Percentiles rank a stretch among this genome's conserved stretches.
phyloP scores from a whole-genome alignment of 2,329 filamentous ascomycete species.

The Cladosporium halotolerans region DNA sequence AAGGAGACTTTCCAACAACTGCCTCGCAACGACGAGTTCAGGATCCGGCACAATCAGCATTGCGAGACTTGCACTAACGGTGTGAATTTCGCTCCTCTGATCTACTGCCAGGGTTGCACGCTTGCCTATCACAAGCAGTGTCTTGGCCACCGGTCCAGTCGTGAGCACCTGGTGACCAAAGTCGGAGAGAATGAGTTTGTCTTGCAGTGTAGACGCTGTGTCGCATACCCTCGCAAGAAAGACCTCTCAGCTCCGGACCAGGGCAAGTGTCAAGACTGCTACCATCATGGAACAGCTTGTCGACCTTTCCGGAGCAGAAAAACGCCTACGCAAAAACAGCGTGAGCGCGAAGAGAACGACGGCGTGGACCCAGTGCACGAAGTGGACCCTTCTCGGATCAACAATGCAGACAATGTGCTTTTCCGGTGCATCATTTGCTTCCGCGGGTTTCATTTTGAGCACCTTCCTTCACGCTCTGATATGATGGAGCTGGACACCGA shows the following conservation, averaged over 20 bases:
- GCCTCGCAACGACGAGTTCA: constrained; percentile 59
- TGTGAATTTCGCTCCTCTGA: constrained; percentile 59
- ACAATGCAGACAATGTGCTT: constrained; percentile 69
- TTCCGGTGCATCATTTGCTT: constrained; percentile 77
- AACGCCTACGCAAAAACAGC: constrained; percentile 75
- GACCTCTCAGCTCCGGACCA: constrained; percentile 64
- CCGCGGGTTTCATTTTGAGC: constrained; percentile 75
- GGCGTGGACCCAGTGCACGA: constrained; percentile 69
- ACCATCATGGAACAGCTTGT: constrained; percentile 60
- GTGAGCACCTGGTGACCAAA: constrained; percentile 91
- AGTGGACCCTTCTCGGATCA: constrained; percentile 59
- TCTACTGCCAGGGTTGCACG: constrained; percentile 89
- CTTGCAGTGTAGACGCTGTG: constrained; percentile 81
- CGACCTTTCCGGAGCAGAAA: constrained; percentile 65
- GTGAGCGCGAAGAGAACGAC: constrained; percentile 66
- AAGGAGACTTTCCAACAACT: constrained; percentile 67
- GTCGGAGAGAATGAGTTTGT: constrained; percentile 70
- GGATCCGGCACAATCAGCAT: constrained; percentile 57
- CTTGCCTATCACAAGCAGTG: constrained; percentile 77
- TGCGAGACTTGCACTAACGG: constrained; percentile 68
- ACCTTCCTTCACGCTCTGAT: constrained; percentile 56
- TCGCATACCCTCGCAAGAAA: constrained; percentile 62
- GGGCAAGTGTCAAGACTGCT: constrained; percentile 66
- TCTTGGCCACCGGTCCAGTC: constrained; percentile 62
- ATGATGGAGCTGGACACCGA: constrained; percentile 41